A percentile compares a stretch with the other conserved stretches of the same genome.
Evolutionary conservation across 2,329 filamentous ascomycete genomes (phyloP).

Genomic region (Polytolypa hystricis): DNA sequence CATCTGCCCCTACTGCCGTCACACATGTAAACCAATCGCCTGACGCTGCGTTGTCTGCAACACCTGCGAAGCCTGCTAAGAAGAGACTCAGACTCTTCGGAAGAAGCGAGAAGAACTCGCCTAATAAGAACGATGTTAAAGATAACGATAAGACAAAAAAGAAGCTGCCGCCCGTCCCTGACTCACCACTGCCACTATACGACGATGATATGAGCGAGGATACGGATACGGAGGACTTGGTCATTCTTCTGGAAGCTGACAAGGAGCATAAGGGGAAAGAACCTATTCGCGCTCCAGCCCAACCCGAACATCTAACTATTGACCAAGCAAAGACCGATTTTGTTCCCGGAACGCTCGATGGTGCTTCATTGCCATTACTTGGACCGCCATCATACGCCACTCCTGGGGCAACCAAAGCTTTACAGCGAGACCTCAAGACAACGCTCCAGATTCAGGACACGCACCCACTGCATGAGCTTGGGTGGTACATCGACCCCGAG

Average conservation of each 20-base stretch:
- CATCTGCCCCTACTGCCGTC: neutral
- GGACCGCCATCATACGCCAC: conserved; percentile 55
- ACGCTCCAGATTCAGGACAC: conserved; percentile 54
- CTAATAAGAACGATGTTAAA: conserved; percentile 6
- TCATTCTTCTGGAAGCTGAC: conserved; percentile 23
- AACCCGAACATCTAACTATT: conserved; percentile 1
- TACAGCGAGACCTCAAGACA: conserved; percentile 54
- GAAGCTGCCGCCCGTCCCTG: neutral
- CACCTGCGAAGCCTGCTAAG: neutral
- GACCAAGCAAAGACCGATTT: conserved; percentile 45
- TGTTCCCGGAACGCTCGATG: conserved; percentile 54
- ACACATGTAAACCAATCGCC: neutral
- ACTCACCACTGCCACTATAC: neutral
- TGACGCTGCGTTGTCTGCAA: neutral
- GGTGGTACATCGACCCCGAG: conserved; percentile 67
- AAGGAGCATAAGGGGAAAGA: conserved; percentile 6
- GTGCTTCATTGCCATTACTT: conserved; percentile 52
- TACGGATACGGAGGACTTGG: conserved; percentile 37
- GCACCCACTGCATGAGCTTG: conserved; percentile 54
- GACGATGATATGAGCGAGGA: conserved; percentile 28
- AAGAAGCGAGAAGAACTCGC: conserved; percentile 10
- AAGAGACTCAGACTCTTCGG: conserved; percentile 1
- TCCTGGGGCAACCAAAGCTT: conserved; percentile 45
- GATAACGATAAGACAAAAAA: neutral
- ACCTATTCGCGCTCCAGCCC: neutral